Conservation (phyloP, 2,329 filamentous ascomycete genomes). For the Pezicula radicicola region DNA sequence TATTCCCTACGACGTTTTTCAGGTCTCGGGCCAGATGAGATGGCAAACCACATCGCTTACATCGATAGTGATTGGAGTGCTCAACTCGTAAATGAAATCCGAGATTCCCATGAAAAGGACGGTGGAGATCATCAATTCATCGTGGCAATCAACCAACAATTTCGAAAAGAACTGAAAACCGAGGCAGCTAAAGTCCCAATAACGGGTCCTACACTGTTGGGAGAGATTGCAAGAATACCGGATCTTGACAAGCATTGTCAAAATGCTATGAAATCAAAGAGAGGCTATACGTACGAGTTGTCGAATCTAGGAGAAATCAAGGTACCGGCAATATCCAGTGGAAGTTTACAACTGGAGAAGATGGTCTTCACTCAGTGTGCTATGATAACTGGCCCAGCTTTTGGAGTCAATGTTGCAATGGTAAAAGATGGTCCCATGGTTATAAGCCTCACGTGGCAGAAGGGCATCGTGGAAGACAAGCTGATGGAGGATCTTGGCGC, state of each 20-base stretch:
- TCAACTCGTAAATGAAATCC: neutral
- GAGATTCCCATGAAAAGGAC: neutral
- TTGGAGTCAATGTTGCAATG: constrained; percentile 14
- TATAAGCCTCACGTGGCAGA: constrained; percentile 17
- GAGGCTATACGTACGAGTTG: constrained; percentile 17
- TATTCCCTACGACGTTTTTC: constrained; percentile 19
- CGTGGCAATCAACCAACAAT: constrained; percentile 6
- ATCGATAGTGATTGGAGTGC: constrained; percentile 7
- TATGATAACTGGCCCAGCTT: constrained; percentile 12
- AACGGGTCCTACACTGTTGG: neutral
- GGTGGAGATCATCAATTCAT: constrained; percentile 8
- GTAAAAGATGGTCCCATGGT: constrained; percentile 13
- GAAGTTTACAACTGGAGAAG: constrained; percentile 9
- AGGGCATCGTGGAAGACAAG: constrained; percentile 13
- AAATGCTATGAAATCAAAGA: constrained; percentile 1
- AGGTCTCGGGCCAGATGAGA: constrained; percentile 8
- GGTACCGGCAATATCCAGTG: neutral
- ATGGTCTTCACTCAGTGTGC: constrained; percentile 17
- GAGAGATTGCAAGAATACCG: neutral
- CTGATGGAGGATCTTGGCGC: constrained; percentile 8
- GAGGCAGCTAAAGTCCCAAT: constrained; percentile 6
- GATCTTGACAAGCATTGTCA: constrained; percentile 5
- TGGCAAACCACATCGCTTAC: constrained; percentile 18
- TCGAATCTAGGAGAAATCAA: constrained; percentile 19
- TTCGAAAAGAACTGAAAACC: constrained; percentile 3